Evolutionary conservation across 768 basidiomycete species (phyloP).

Genomic region (Mycena vulgaris): DNA sequence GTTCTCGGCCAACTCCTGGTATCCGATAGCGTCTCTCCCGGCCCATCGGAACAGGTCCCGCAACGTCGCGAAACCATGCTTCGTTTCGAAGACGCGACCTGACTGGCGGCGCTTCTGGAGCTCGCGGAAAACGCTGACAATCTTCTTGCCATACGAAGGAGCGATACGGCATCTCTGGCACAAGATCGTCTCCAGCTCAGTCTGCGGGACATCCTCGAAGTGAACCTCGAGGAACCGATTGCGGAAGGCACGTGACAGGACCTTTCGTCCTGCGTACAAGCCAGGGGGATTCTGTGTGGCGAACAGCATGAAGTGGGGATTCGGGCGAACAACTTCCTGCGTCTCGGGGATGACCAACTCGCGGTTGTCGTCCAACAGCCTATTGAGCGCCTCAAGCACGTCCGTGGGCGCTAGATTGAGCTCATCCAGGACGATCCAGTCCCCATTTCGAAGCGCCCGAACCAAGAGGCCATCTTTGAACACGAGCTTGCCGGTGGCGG

Average conservation of each 20-base stretch:
- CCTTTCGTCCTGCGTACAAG: conserved; percentile 93
- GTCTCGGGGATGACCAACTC: conserved; percentile 97
- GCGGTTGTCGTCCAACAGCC: conserved; percentile 96
- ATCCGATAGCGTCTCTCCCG: conserved; percentile 87
- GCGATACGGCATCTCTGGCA: conserved; percentile 93
- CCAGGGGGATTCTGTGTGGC: conserved; percentile 99
- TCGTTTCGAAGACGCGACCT: conserved; percentile 96
- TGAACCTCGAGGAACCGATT: conserved; percentile 98
- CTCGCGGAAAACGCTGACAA: conserved; percentile 93
- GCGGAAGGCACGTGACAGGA: conserved; percentile 93
- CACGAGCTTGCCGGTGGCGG: conserved; percentile 91
- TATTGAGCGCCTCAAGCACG: conserved; percentile 96
- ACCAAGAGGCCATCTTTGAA: conserved; percentile 97
- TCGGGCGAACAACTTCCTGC: conserved; percentile 92
- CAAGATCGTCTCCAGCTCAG: conserved; percentile 93
- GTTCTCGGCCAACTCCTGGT: conserved; percentile 94
- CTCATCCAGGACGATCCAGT: conserved; percentile 99
- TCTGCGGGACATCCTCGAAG: conserved; percentile 96
- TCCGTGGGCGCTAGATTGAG: conserved; percentile 98
- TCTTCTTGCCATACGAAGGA: conserved; percentile 92
- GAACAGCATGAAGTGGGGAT: conserved; percentile 98
- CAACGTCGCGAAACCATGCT: conserved; percentile 96
- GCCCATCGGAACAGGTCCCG: conserved; percentile 99
- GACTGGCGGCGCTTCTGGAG: conserved; percentile 92
- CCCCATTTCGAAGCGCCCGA: conserved; percentile 89